These are phyloP conservation scores for Cryptomeria japonica DNA, from an alignment of 75 land plant genomes.

Conservation along the genomic window DNA sequence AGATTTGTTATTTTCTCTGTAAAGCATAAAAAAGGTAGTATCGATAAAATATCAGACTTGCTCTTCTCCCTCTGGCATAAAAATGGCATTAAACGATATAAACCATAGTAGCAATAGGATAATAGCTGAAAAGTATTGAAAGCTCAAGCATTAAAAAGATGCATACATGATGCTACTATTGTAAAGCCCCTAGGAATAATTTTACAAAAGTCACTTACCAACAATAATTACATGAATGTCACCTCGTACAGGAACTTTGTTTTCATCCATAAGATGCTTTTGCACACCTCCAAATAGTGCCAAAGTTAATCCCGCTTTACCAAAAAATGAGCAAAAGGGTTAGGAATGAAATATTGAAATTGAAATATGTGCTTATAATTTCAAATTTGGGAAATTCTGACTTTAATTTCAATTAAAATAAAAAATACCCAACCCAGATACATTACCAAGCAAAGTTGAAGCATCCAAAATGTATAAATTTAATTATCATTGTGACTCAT, in stretches of 20 bases:
- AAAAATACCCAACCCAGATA: too few species aligned
- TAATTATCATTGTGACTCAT: background rate
- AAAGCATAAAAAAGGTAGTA: background rate
- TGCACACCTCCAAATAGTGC: conserved; percentile 94
- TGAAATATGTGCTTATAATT: background rate
- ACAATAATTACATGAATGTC: conserved; percentile 96
- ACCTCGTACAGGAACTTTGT: conserved; percentile 97
- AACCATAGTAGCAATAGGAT: background rate
- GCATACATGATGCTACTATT: background rate
- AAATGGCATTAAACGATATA: background rate
- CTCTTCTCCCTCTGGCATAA: background rate
- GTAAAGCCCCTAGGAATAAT: background rate
- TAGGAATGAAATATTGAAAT: background rate
- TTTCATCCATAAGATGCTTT: conserved; percentile 84
- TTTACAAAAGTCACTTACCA: conserved; percentile 45
- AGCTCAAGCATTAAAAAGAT: background rate
- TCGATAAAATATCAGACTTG: background rate
- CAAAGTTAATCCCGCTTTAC: conserved; percentile 84
- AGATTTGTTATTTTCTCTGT: background rate
- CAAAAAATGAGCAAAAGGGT: background rate
- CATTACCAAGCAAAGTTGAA: background rate
- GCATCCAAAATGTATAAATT: background rate
- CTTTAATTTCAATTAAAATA: background rate
- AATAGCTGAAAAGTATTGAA: background rate
- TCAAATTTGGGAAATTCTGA: too few species aligned